Evolutionary conservation across 192 early-diverging fungal genomes (phyloP).

Genomic region (Rhizoclosmatium sp.): DNA sequence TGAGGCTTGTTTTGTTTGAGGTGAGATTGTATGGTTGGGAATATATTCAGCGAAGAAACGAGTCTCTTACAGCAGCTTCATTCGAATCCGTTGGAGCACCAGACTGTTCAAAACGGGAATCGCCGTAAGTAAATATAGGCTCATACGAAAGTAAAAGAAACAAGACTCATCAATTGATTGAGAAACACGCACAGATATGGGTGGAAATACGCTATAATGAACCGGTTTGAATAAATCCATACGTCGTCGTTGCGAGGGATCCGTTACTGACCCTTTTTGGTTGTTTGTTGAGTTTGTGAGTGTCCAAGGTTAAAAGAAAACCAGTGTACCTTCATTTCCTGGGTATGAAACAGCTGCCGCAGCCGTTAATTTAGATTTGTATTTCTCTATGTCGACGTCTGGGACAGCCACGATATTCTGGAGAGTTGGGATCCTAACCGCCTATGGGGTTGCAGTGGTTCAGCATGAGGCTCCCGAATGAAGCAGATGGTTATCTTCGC

Average conservation of each 20-base stretch:
- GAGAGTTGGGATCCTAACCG: not conserved
- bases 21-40: not conserved
- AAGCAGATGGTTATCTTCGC: not conserved
- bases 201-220: constrained; percentile 10
- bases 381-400: constrained; percentile 3
- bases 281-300: not conserved
- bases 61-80: not conserved
- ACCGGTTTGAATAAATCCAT: constrained; percentile 18
- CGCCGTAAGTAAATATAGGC: too few species aligned
- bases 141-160: not conserved
- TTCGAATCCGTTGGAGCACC: not conserved
- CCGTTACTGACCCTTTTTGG: not conserved
- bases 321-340: not conserved
- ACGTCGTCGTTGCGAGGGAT: not conserved
- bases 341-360: not conserved
- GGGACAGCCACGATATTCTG: constrained; percentile 14
- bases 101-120: not conserved
- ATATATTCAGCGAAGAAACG: not conserved
- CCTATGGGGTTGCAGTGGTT: not conserved
- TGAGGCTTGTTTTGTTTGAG: not conserved
- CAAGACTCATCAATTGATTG: not conserved
- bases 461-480: not conserved
- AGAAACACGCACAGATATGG: not conserved
- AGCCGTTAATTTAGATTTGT: not conserved
- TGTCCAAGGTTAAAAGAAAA: not conserved